Conservation (phyloP, 169 alveolate genomes). For the Babesia bovis region DNA sequence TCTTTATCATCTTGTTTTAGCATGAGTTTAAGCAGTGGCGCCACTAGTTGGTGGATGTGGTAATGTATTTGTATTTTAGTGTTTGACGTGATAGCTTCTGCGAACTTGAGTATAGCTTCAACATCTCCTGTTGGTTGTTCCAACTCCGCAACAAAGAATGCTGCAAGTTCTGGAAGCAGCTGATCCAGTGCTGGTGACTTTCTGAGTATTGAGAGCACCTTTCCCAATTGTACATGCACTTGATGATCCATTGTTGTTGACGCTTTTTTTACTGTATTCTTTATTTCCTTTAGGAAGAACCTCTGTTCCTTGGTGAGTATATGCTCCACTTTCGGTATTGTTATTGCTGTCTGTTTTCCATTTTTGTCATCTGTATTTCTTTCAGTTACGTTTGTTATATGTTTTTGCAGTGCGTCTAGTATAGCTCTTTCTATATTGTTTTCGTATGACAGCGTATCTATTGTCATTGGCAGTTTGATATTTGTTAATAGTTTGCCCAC, state of each 20-base stretch:
- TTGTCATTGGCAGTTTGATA: slow-evolving; percentile 15
- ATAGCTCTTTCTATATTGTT: slow-evolving; percentile 36
- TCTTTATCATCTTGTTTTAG: slow-evolving; percentile 38
- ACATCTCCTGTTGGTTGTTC: slow-evolving; percentile 17
- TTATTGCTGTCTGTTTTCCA: not conserved
- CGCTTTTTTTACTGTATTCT: slow-evolving; percentile 56
- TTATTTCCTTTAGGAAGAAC: slow-evolving; percentile 64
- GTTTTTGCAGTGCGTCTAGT: slow-evolving; percentile 41
- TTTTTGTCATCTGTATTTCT: slow-evolving; percentile 29
- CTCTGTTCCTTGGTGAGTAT: slow-evolving; percentile 66
- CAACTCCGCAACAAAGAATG: slow-evolving; percentile 48
- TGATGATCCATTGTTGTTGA: slow-evolving; percentile 57
- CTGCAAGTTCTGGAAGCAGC: slow-evolving; percentile 59
- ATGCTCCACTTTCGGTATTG: slow-evolving; percentile 59
- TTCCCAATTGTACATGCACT: slow-evolving; percentile 45
- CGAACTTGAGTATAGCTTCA: slow-evolving; percentile 46
- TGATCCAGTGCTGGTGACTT: slow-evolving; percentile 65
- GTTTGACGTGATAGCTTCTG: slow-evolving; percentile 59
- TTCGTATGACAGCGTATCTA: not conserved
- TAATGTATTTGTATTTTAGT: slow-evolving; percentile 55
- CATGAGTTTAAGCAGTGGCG: slow-evolving; percentile 45
- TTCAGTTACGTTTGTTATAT: slow-evolving; percentile 14
- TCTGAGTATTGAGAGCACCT: slow-evolving; percentile 49
- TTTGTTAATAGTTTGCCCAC: slow-evolving; percentile 22
- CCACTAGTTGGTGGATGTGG: slow-evolving; percentile 63